These are phyloP conservation scores for Prunus armeniaca DNA, from an alignment of 306 rosid species.

Conservation along the genomic window DNA sequence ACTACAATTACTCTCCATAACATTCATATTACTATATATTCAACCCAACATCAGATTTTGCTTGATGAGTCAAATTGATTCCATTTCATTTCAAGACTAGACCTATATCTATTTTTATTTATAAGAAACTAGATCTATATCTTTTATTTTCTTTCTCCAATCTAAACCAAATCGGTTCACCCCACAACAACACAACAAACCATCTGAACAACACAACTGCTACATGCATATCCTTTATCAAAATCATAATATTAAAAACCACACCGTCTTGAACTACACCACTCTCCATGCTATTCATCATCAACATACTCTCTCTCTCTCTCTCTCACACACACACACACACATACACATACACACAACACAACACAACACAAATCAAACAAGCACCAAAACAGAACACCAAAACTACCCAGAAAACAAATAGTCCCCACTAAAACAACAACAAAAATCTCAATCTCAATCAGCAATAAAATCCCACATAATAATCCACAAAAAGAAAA, in stretches of 20 bases:
- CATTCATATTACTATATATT: neutral
- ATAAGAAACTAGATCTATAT: neutral
- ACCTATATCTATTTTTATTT: too few relatives aligned
- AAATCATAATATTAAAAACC: neutral
- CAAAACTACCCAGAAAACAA: neutral
- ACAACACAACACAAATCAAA: neutral
- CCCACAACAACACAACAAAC: neutral
- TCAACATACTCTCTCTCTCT: neutral
- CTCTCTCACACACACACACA: neutral
- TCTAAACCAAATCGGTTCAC: neutral
- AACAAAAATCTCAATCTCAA: conserved; percentile 2
- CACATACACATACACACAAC: too few relatives aligned
- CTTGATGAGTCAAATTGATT: neutral
- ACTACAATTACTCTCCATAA: neutral
- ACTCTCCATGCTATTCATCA: neutral
- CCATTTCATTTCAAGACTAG: neutral
- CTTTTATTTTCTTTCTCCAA: neutral
- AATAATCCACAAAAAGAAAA: neutral
- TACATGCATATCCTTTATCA: neutral
- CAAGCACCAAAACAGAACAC: neutral
- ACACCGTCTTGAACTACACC: neutral
- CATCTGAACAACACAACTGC: neutral
- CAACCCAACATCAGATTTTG: neutral
- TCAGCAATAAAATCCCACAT: neutral
- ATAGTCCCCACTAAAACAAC: neutral